Evolutionary conservation across 352 stramenopile species (phyloP).

Genomic region (Phytopythium vexans): DNA sequence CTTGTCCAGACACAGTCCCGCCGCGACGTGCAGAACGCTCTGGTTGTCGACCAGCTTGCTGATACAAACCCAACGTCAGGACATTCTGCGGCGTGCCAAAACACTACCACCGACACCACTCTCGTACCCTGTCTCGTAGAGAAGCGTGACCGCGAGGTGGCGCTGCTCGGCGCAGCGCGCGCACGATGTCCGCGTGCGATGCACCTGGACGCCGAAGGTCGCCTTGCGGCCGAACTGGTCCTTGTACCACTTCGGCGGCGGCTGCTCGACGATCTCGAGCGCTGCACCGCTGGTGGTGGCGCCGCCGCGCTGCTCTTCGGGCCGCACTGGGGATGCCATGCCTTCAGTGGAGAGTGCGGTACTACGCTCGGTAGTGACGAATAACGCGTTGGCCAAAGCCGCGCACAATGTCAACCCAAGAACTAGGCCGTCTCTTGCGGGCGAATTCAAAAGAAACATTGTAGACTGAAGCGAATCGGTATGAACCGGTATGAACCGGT

Average conservation of each 20-base stretch:
- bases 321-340: neutral
- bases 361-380: too few species aligned
- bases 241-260: conserved; percentile 71
- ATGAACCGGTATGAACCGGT: too few species aligned
- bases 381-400: too few species aligned
- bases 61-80: neutral
- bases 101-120: neutral
- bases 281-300: conserved; percentile 16
- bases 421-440: too few species aligned
- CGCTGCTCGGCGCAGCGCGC: conserved; percentile 43
- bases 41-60: conserved; percentile 78
- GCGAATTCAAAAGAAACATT: too few species aligned
- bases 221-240: conserved; percentile 76
- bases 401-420: too few species aligned
- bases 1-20: conserved; percentile 60
- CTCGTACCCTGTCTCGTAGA: conserved; percentile 63
- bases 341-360: too few species aligned
- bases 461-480: too few species aligned
- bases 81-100: conserved; percentile 5
- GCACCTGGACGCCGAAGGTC: conserved; percentile 57
- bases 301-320: neutral
- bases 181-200: conserved; percentile 27
- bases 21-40: conserved; percentile 57
- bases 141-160: conserved; percentile 52
- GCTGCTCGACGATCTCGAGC: conserved; percentile 56